phyloP scores from a whole-genome alignment of 805 yeast genomes.

The Priceomyces castillae region DNA sequence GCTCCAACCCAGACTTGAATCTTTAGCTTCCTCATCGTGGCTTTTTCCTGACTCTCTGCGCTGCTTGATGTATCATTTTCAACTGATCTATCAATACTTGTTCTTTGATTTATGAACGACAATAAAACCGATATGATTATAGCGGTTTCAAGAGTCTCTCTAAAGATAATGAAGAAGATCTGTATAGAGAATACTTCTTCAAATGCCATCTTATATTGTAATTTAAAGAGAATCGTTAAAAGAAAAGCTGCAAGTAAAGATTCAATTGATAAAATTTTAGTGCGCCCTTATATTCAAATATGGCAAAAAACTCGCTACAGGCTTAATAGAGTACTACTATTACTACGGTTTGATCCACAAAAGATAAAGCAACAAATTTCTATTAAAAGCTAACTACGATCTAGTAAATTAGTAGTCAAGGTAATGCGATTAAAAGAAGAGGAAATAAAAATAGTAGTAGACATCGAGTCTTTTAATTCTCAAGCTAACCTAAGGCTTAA shows the following conservation, averaged over 20 bases:
- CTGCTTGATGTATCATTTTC: conserved; percentile 4
- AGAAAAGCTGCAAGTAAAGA: background rate
- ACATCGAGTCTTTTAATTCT: no score
- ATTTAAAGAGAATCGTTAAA: background rate
- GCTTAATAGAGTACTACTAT: no score
- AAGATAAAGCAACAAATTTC: no score
- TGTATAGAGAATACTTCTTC: conserved; percentile 63
- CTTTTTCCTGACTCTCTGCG: background rate
- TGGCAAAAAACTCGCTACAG: no score
- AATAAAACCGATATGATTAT: conserved; percentile 71
- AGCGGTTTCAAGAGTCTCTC: conserved; percentile 73
- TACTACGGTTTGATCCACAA: no score
- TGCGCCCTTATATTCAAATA: no score
- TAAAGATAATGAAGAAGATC: conserved; percentile 67
- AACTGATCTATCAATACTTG: conserved; percentile 4
- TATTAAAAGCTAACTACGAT: no score
- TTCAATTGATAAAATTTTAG: no score
- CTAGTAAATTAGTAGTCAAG: no score
- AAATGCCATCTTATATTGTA: conserved; percentile 13
- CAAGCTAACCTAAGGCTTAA: background rate
- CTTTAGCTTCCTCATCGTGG: conserved; percentile 30
- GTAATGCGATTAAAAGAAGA: no score
- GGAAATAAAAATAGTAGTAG: no score
- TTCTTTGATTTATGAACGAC: conserved; percentile 66
- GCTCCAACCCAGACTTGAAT: conserved; percentile 86